A percentile compares a stretch with the other conserved stretches of the same genome.
Conservation (phyloP, 179 eudicot species). For the Spinacia oleracea region DNA sequence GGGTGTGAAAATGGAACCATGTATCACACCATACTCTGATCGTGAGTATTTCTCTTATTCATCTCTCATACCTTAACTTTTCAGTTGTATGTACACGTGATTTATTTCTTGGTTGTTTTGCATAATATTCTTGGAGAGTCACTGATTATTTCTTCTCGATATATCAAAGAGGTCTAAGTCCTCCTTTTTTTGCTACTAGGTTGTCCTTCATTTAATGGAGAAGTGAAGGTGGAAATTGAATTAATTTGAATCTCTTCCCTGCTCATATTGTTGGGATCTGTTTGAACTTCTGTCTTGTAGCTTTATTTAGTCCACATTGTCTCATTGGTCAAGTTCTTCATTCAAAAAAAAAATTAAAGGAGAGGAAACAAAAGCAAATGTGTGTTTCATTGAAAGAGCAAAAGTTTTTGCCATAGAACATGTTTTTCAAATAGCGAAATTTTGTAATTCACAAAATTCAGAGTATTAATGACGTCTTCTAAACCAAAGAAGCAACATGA, state of each 20-base stretch:
- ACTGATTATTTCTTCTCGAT: not conserved
- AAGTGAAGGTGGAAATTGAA: not conserved
- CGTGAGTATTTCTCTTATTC: constrained; percentile 57
- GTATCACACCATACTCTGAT: constrained; percentile 89
- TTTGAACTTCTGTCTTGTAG: not conserved
- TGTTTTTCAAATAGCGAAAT: not conserved
- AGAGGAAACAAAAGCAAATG: too few species aligned
- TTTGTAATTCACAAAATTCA: not conserved
- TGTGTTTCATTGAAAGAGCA: too few species aligned
- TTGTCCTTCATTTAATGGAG: not conserved
- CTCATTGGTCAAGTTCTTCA: not conserved
- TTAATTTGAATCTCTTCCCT: not conserved
- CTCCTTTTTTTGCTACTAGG: not conserved
- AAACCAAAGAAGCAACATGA: not conserved
- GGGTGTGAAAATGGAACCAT: constrained; percentile 88
- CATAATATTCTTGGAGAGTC: not conserved
- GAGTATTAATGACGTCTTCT: not conserved
- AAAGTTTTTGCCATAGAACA: too few species aligned
- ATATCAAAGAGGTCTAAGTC: not conserved
- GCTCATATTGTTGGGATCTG: not conserved
- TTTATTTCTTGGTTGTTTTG: not conserved
- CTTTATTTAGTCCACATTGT: not conserved
- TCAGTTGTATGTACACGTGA: not conserved
- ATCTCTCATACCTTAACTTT: not conserved
- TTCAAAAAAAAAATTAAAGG: not conserved